Percentiles rank a stretch among this genome's conserved stretches.
Evolutionary conservation across 306 rosid species (phyloP).

Genomic region (Datisca glomerata): DNA sequence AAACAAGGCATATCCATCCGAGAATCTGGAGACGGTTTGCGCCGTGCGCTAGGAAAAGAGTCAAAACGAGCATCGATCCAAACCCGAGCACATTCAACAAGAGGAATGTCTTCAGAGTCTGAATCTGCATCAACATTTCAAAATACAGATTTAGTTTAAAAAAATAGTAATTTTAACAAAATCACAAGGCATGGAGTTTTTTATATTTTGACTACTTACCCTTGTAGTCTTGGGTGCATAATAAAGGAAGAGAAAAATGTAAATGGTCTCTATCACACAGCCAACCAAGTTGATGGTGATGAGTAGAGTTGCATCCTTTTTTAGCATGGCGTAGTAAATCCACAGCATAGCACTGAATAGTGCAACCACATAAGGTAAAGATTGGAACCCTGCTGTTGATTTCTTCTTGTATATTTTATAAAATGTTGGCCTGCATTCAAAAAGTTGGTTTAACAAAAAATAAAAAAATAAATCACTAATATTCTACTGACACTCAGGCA

Average conservation of each 20-base stretch:
- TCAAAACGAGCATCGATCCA: conserved; percentile 59
- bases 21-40: conserved; percentile 43
- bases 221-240: conserved; percentile 54
- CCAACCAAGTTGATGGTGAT: conserved; percentile 86
- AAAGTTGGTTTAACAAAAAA: neutral
- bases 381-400: conserved; percentile 66
- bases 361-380: conserved; percentile 77
- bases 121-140: conserved; percentile 28
- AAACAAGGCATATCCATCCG: conserved; percentile 83
- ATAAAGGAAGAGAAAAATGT: conserved; percentile 42
- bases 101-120: conserved; percentile 38
- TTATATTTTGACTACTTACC: conserved; percentile 35
- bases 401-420: conserved; percentile 66
- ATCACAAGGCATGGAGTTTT: too few species aligned
- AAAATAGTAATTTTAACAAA: too few species aligned
- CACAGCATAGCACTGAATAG: conserved; percentile 79
- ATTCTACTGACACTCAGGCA: neutral
- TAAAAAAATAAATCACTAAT: neutral
- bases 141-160: too few species aligned
- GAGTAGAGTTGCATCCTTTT: conserved; percentile 49
- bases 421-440: conserved; percentile 65
- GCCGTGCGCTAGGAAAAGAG: conserved; percentile 44
- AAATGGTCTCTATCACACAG: conserved; percentile 45
- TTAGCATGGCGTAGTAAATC: conserved; percentile 77
- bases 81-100: conserved; percentile 62